Evolutionary conservation across 2,329 filamentous ascomycete genomes (phyloP).

Genomic region (Cordyceps pruinosa): DNA sequence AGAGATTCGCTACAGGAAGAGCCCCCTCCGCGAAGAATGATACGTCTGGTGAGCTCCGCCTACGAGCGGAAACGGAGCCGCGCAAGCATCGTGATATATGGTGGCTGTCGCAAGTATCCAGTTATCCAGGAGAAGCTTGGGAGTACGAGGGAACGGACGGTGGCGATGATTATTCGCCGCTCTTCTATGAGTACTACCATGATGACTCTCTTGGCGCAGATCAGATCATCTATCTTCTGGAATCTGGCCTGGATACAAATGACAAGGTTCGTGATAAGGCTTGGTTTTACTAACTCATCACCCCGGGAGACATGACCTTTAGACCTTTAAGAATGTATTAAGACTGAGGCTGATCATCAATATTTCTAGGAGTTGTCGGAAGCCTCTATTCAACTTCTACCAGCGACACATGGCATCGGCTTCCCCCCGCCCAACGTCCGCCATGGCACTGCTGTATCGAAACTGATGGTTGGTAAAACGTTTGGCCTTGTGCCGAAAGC

Average conservation of each 20-base stretch:
- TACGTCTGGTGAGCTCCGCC: no score
- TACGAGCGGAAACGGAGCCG: no score
- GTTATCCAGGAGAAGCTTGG: not conserved
- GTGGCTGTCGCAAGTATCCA: not conserved
- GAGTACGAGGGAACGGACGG: not conserved
- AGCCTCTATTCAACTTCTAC: not conserved
- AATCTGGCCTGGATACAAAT: not conserved
- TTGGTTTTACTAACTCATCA: no score
- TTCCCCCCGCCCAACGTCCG: not conserved
- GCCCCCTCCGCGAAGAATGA: no score
- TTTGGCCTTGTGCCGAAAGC: not conserved
- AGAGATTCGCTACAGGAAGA: no score
- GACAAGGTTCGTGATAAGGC: not conserved
- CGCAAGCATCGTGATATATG: not conserved
- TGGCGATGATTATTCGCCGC: not conserved
- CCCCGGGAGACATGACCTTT: no score
- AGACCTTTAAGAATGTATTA: no score
- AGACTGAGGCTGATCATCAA: no score
- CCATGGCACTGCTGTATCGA: not conserved
- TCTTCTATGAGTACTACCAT: not conserved
- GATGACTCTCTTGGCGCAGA: not conserved
- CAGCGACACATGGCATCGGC: not conserved
- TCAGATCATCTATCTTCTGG: not conserved
- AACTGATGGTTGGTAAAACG: not conserved
- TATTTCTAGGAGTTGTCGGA: not conserved